These are phyloP conservation scores for Aureobasidium sp. DNA, from an alignment of 2,329 filamentous ascomycete species.

Conservation along the genomic window DNA sequence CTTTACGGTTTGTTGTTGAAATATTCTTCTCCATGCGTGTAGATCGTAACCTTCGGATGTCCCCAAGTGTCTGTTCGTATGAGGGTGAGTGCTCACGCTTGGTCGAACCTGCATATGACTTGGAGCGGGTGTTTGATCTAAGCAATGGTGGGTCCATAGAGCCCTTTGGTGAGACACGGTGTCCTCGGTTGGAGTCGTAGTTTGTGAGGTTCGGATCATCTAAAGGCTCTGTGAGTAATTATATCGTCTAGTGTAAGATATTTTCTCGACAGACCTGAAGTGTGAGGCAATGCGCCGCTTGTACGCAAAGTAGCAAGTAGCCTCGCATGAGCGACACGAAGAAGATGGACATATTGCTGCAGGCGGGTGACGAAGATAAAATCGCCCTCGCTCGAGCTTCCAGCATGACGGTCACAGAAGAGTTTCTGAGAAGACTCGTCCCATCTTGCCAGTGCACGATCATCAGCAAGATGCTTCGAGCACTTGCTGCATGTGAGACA, in stretches of 20 bases:
- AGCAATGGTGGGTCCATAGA: conserved; percentile 44
- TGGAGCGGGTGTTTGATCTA: conserved; percentile 62
- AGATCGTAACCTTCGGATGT: conserved; percentile 84
- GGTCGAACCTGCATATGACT: conserved; percentile 59
- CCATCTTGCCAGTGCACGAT: conserved; percentile 63
- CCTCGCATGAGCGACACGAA: conserved; percentile 84
- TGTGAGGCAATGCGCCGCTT: conserved; percentile 71
- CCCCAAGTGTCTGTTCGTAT: conserved; percentile 92
- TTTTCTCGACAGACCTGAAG: conserved; percentile 46
- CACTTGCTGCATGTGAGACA: conserved; percentile 70
- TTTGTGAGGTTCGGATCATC: conserved; percentile 64
- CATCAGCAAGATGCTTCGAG: conserved; percentile 61
- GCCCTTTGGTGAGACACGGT: conserved; percentile 44
- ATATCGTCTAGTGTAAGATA: conserved; percentile 13
- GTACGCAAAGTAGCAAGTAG: conserved; percentile 79
- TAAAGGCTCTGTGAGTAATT: conserved; percentile 23
- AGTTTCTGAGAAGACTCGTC: conserved; percentile 60
- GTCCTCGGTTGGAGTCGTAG: conserved; percentile 60
- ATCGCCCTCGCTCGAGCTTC: conserved; percentile 48
- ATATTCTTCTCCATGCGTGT: conserved; percentile 91
- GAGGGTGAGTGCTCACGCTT: conserved; percentile 56
- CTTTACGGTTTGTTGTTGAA: conserved; percentile 85
- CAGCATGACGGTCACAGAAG: conserved; percentile 51
- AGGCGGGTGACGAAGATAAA: conserved; percentile 77
- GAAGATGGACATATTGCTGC: conserved; percentile 87